Evolutionary conservation across 2,329 filamentous ascomycete genomes (phyloP).

Genomic region (Cryphonectria naterciae): DNA sequence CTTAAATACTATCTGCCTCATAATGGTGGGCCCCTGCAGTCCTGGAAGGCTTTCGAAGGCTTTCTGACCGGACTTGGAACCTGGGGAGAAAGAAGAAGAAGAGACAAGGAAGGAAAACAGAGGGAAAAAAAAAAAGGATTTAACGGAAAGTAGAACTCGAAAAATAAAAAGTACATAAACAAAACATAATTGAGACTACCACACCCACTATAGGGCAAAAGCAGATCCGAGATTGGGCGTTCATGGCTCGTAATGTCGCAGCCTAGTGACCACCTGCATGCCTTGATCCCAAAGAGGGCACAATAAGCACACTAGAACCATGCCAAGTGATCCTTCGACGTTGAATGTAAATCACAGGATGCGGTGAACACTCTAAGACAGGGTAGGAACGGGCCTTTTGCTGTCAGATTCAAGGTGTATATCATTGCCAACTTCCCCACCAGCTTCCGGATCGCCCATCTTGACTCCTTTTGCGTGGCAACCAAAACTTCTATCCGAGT

Average conservation of each 20-base stretch:
- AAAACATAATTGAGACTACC: too few species aligned
- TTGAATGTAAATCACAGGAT: not conserved
- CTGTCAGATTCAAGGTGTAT: not conserved
- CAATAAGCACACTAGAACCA: slow-evolving; percentile 2
- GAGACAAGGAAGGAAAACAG: too few species aligned
- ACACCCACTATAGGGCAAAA: not conserved
- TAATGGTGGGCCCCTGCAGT: too few species aligned
- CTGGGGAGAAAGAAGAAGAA: too few species aligned
- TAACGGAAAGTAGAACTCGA: too few species aligned
- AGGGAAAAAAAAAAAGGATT: too few species aligned
- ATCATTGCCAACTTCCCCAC: not conserved
- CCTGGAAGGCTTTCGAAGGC: too few species aligned
- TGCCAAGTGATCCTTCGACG: slow-evolving; percentile 6
- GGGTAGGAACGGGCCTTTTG: not conserved
- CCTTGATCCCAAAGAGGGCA: not conserved
- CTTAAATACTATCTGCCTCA: too few species aligned
- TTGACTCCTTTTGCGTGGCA: not conserved
- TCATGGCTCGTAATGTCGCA: not conserved
- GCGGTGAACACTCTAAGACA: slow-evolving; percentile 4
- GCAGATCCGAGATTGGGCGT: not conserved
- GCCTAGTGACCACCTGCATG: not conserved
- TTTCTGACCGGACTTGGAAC: too few species aligned
- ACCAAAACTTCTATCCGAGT: not conserved
- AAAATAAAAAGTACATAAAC: too few species aligned
- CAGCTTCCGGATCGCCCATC: not conserved